Conservation (phyloP, 208 protist species). For the Acanthamoeba castellanii region DNA sequence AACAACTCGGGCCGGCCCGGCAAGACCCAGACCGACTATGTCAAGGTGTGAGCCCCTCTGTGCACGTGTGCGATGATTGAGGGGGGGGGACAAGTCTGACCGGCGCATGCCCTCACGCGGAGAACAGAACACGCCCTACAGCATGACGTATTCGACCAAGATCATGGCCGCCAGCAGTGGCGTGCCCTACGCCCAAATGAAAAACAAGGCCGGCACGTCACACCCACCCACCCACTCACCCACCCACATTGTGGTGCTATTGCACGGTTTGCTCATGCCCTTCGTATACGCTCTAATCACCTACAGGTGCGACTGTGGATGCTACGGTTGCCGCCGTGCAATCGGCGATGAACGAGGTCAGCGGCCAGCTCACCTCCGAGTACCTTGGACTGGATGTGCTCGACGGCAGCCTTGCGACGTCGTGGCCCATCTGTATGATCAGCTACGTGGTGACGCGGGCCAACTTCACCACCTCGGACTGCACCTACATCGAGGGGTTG, state of each 20-base stretch:
- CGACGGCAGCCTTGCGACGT: slow-evolving; percentile 2
- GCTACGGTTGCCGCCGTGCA: not conserved
- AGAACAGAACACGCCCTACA: slow-evolving; percentile 44
- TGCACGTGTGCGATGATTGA: not conserved
- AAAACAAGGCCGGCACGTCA: not conserved
- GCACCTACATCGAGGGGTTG: slow-evolving; percentile 59
- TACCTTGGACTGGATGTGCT: slow-evolving; percentile 9
- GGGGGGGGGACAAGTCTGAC: not conserved
- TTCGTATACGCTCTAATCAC: too few relatives aligned
- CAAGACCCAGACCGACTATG: not conserved
- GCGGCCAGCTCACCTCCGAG: not conserved
- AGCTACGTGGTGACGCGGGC: slow-evolving; percentile 1
- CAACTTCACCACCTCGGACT: slow-evolving; percentile 11
- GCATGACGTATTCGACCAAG: slow-evolving; percentile 32
- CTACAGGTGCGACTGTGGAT: not conserved
- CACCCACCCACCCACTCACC: not conserved
- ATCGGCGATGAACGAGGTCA: slow-evolving; percentile 46
- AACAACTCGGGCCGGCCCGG: not conserved
- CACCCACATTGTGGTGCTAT: not conserved
- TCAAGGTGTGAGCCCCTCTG: not conserved
- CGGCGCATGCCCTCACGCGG: too few relatives aligned
- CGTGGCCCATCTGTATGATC: slow-evolving; percentile 73
- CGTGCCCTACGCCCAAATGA: slow-evolving; percentile 22
- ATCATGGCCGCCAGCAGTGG: not conserved
- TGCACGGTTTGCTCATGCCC: not conserved